Conservation (phyloP, 345 rosid genomes). For the Linum usitatissimum region DNA sequence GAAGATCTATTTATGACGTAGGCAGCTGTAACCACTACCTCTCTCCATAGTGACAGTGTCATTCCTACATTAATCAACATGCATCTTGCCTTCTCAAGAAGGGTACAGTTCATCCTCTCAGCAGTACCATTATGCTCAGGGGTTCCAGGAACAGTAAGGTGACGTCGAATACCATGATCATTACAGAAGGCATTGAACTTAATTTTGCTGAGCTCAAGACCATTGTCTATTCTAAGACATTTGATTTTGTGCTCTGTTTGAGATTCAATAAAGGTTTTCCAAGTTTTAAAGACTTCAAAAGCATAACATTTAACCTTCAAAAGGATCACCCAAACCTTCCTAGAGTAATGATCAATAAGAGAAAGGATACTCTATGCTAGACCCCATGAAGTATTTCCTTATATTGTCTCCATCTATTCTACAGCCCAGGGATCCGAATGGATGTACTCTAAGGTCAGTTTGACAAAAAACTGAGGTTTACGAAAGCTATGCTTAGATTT, state of each 20-base stretch:
- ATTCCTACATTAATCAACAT: too few relatives aligned
- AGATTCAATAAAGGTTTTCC: not conserved
- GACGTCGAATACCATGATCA: not conserved
- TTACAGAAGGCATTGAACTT: not conserved
- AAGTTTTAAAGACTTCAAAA: not conserved
- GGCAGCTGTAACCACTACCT: too few relatives aligned
- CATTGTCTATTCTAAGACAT: not conserved
- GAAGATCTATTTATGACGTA: too few relatives aligned
- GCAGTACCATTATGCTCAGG: conserved; percentile 1
- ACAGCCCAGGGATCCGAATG: not conserved
- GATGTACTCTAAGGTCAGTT: not conserved
- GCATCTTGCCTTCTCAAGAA: not conserved
- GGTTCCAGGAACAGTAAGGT: not conserved
- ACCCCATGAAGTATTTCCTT: conserved; percentile 6
- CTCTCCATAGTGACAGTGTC: too few relatives aligned
- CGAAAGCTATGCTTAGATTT: not conserved
- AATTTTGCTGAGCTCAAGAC: not conserved
- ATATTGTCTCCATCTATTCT: not conserved
- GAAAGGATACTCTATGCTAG: too few relatives aligned
- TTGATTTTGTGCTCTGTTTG: not conserved
- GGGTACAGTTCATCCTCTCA: not conserved
- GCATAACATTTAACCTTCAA: not conserved
- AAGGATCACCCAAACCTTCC: conserved; percentile 1
- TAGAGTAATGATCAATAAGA: conserved; percentile 5
- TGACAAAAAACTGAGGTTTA: not conserved